These are phyloP conservation scores for Phialophora tarda DNA, from an alignment of 2,329 filamentous ascomycete species.

Conservation along the genomic window DNA sequence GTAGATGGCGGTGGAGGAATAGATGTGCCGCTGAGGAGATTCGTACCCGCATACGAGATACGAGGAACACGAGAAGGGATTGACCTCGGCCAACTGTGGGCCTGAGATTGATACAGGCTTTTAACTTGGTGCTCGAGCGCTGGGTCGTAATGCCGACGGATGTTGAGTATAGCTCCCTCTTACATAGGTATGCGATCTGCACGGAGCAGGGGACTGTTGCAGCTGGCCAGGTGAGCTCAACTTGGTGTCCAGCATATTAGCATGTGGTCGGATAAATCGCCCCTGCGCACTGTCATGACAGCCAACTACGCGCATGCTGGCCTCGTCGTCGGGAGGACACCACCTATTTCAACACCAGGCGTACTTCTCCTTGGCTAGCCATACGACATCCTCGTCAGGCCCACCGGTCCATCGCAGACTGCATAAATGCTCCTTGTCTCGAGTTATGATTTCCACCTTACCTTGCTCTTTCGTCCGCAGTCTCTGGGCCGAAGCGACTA, in stretches of 20 bases:
- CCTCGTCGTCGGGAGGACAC: neutral
- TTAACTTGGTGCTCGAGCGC: neutral
- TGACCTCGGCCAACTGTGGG: neutral
- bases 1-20: neutral
- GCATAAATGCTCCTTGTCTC: slow-evolving; percentile 54
- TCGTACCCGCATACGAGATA: neutral
- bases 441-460: slow-evolving; percentile 49
- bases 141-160: neutral
- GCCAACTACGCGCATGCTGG: neutral
- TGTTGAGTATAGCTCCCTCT: neutral
- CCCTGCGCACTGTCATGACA: neutral
- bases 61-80: neutral
- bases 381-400: slow-evolving; percentile 50
- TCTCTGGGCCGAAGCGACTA: slow-evolving; percentile 52
- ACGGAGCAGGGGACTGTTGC: neutral
- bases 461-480: slow-evolving; percentile 37
- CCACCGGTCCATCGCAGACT: slow-evolving; percentile 54
- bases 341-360: slow-evolving; percentile 50
- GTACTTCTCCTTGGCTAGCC: slow-evolving; percentile 57
- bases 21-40: neutral
- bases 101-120: neutral
- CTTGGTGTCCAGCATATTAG: neutral
- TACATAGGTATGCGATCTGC: neutral
- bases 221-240: neutral
- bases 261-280: neutral